Base-by-base conservation (phyloP, 2,329 filamentous ascomycete genomes). In the Gnomoniopsis smithogilvyi region DNA sequence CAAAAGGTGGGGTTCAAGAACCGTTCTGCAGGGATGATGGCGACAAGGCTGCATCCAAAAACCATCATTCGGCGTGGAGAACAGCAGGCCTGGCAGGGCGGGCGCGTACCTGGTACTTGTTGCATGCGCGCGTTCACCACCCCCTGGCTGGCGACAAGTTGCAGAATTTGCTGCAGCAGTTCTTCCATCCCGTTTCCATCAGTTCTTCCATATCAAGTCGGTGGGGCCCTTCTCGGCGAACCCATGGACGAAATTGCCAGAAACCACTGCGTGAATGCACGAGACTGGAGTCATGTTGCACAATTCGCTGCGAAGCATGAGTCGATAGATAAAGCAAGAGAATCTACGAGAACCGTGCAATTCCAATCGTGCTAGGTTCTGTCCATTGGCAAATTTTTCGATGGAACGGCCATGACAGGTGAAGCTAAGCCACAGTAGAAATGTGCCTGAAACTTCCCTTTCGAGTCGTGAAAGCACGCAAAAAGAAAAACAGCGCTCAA, bases 21-120 rank as follows among this genome's bases (percentile, higher is more conserved):
- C 30, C 22, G 22, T 14, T 14, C 41, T 21, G 50, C 60, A 62
- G 57, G 60, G 60, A 57, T 62, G 53, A 19, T 45, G 52, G 51
- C 59, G 52, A 61, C 59, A 61, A 61, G 59, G 59, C 59, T 59
- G 56, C 56, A 59, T 59, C 51, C 51, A 34, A 34, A 41, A 41
- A 19, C 17, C 8, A 46, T 46, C 46, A 33, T 24, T 15, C 6
- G 24, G 51, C 51, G 36, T 45, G 51, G 51, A 36, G 51, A 24
- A 52, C 12, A 36, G 51, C 12, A 36, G 51, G 15, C 14, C 24
- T 30, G 26, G 26, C 26, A 30, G 26, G 26, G 26, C 26, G 26
- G 21, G 8, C 22, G 21, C 50, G 59, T 61, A 61, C 59, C 33
- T 43, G 55, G 55, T 43, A 51, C 59, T 19, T 58, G 41, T n/a